phyloP scores from a whole-genome alignment of 805 yeast species.

The Teunomyces funiuensis region DNA sequence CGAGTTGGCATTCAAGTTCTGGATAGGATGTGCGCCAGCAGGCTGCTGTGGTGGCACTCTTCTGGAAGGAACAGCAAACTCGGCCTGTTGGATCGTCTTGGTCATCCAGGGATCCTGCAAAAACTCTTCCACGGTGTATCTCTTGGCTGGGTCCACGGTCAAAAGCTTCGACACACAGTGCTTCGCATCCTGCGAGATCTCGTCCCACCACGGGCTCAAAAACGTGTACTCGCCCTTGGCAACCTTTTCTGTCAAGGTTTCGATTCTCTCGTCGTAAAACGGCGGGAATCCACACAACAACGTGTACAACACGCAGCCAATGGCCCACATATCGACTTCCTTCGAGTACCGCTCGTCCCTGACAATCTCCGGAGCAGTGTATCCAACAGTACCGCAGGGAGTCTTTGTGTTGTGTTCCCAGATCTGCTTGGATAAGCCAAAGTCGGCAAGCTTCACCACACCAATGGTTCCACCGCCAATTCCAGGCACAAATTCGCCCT shows the following conservation, averaged over 20 bases:
- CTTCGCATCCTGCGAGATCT: constrained; percentile 67
- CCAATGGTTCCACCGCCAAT: constrained; percentile 95
- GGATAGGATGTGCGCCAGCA: constrained; percentile 31
- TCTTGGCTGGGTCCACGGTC: constrained; percentile 65
- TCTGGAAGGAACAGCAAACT: constrained; percentile 3
- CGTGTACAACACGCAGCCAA: constrained; percentile 94
- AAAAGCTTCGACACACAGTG: constrained; percentile 64
- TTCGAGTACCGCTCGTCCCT: constrained; percentile 89
- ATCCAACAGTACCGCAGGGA: constrained; percentile 98
- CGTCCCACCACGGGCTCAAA: constrained; percentile 88
- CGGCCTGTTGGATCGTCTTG: constrained; percentile 2
- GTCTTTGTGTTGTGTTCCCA: constrained; percentile 90
- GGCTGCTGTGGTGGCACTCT: constrained; percentile 1
- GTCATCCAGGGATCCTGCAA: constrained; percentile 75
- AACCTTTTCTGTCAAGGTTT: constrained; percentile 70
- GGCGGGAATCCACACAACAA: constrained; percentile 97
- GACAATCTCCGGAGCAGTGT: constrained; percentile 97
- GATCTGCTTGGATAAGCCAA: constrained; percentile 89
- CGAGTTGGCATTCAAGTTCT: constrained; percentile 17
- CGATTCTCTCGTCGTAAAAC: constrained; percentile 82
- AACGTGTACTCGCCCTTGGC: constrained; percentile 79
- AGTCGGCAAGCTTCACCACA: constrained; percentile 85
- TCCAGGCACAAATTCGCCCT: constrained; percentile 78
- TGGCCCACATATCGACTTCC: constrained; percentile 98
- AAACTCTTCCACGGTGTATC: constrained; percentile 73